phyloP scores from a whole-genome alignment of 768 basidiomycete species.

The Auriscalpium vulgare region DNA sequence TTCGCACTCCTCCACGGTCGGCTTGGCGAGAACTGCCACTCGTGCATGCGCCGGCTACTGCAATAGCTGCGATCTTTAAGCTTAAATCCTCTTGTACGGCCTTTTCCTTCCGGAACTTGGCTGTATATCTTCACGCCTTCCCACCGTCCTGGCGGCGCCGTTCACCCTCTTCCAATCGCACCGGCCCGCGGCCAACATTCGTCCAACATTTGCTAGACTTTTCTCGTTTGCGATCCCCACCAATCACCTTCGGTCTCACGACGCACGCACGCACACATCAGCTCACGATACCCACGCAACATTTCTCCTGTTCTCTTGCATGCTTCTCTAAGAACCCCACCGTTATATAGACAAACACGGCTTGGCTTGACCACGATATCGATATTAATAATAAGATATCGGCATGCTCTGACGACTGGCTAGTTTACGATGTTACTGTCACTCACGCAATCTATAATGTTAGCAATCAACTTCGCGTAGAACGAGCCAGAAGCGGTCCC shows the following conservation, averaged over 20 bases:
- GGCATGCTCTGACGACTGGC: background rate
- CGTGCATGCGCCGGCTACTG: too few relatives aligned
- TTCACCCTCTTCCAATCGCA: too few relatives aligned
- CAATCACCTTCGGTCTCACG: background rate
- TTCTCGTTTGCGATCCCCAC: too few relatives aligned
- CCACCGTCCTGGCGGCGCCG: too few relatives aligned
- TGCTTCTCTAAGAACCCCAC: too few relatives aligned
- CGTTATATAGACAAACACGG: background rate
- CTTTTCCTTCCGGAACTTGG: too few relatives aligned
- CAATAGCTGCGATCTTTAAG: too few relatives aligned
- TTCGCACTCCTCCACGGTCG: background rate
- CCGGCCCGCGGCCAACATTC: too few relatives aligned
- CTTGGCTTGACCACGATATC: background rate
- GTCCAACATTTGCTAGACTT: too few relatives aligned
- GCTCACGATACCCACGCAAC: background rate
- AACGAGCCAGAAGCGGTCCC: too few relatives aligned
- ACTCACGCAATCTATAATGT: background rate
- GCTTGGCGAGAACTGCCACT: background rate
- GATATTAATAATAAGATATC: background rate
- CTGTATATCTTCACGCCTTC: too few relatives aligned
- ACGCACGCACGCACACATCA: background rate
- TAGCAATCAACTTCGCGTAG: background rate
- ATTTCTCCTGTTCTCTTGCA: background rate
- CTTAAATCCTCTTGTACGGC: too few relatives aligned
- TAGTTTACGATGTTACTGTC: background rate